Evolutionary conservation across 306 rosid genomes (phyloP).

Genomic region (Castanea crenata): DNA sequence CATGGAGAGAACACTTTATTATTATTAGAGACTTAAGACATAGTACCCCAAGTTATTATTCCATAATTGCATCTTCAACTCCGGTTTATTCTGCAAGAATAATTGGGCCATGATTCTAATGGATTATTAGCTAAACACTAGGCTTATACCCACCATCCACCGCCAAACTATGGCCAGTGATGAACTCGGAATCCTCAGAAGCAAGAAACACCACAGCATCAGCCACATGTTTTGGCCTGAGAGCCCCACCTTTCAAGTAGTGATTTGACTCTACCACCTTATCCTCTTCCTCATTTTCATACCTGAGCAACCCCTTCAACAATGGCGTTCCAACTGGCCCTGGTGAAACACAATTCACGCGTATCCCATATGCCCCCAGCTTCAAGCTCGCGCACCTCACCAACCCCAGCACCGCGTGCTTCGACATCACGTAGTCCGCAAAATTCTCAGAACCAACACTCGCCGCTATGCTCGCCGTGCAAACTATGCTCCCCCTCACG

Average conservation of each 20-base stretch:
- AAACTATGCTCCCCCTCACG: slow-evolving; percentile 5
- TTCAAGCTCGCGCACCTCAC: slow-evolving; percentile 27
- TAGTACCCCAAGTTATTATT: too few relatives aligned
- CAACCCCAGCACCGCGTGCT: slow-evolving; percentile 32
- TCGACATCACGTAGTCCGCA: slow-evolving; percentile 45
- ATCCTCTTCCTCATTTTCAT: slow-evolving; percentile 13
- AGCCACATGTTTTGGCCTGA: slow-evolving; percentile 38
- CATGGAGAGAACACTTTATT: too few relatives aligned
- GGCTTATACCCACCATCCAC: slow-evolving; percentile 40
- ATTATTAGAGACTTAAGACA: too few relatives aligned
- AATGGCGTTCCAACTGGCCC: neutral
- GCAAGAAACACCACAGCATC: too few relatives aligned
- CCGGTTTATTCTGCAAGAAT: too few relatives aligned
- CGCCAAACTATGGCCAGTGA: slow-evolving; percentile 36
- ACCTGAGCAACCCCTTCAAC: neutral
- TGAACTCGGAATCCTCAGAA: slow-evolving; percentile 23
- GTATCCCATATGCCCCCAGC: too few relatives aligned
- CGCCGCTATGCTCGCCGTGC: slow-evolving; percentile 36
- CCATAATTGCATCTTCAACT: too few relatives aligned
- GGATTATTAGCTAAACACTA: too few relatives aligned
- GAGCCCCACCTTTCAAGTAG: slow-evolving; percentile 37
- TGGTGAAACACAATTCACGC: too few relatives aligned
- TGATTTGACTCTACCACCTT: neutral
- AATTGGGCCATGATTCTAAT: too few relatives aligned
- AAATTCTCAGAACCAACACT: neutral